These are phyloP conservation scores for Amanita brunnescens DNA, from an alignment of 768 basidiomycete species.

Conservation along the genomic window DNA sequence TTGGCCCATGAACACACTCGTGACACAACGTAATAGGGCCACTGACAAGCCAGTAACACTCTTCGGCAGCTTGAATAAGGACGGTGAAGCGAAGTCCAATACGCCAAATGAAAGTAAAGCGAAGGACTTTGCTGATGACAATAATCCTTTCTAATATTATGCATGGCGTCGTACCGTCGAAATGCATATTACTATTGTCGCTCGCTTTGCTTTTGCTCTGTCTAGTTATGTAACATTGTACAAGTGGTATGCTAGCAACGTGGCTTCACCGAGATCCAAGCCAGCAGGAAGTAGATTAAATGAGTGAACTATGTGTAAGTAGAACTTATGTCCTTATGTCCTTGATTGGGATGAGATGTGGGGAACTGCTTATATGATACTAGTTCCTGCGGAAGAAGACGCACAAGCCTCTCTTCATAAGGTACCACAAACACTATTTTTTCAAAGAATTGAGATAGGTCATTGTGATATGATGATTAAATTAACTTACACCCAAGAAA, in stretches of 20 bases:
- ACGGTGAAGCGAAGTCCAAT: conserved; percentile 25
- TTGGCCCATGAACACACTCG: conserved; percentile 6
- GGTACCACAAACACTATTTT: conserved; percentile 69
- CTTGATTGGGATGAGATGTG: conserved; percentile 1
- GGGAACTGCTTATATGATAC: conserved; percentile 9
- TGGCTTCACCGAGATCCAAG: background rate
- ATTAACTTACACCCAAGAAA: conserved; percentile 59
- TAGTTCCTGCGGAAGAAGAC: conserved; percentile 71
- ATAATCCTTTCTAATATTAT: conserved; percentile 59
- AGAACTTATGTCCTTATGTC: too few species aligned
- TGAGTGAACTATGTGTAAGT: background rate
- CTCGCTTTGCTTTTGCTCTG: conserved; percentile 3
- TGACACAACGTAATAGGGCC: conserved; percentile 34
- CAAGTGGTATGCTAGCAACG: background rate
- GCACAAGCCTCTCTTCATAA: conserved; percentile 78
- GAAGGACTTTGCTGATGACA: conserved; percentile 39
- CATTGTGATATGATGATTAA: background rate
- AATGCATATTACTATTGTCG: background rate
- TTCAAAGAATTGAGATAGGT: background rate
- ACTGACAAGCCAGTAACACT: conserved; percentile 58
- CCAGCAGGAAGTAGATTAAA: background rate
- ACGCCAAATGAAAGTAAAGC: conserved; percentile 21
- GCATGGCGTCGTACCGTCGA: background rate
- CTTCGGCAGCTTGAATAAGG: conserved; percentile 38
- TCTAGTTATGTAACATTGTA: background rate